Base-by-base conservation (phyloP, 2,329 filamentous ascomycete species). In the Penicillium palitans region DNA sequence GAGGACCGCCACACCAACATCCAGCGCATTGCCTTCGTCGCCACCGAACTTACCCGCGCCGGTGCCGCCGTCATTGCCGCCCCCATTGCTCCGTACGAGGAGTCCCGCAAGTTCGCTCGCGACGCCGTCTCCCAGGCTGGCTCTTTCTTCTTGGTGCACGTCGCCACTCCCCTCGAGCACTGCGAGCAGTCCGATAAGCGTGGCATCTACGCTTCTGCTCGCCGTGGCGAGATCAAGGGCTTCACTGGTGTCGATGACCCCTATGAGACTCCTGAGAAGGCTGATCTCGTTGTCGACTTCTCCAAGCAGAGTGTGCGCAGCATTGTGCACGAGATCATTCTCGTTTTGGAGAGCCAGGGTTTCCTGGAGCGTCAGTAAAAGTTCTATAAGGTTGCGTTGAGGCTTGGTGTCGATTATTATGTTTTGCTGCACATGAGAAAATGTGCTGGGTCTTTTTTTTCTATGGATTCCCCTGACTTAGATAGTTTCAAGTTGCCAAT, bases 171-270 rank as follows among this genome's bases (percentile, higher is more conserved):
- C 27, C 87, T 99, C 62, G 93, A 96, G 80, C 87, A 93, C 81
- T 90, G 88, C 74, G 95, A 99, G 84, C 91, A 90, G 86, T 97
- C 91, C 31, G 95, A 99, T 79, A 93, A 91, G 82, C 85, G 89
- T 61, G 95, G 95, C 60, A 88, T 96, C 72, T 99, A 98, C 79
- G 84, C 84, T 66, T 85, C 86, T 74, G 95, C 95, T 41, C 86
- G 95, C 62, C 84, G 83, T 21, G 95, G 95, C 58, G 90, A 96
- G 81, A 96, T 99, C 79, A 95, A 93, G 86, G 93, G 93, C 64
- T 99, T 99, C 84, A 99, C 95, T 8, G 95, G 95, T 70, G 92
- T 99, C 57, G 93, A 98, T 74, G 93, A 98, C 80, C 93, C 95
- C 49, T 99, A 99, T 74, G 95, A 99, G 87, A 74, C 78, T 24